Evolutionary conservation across 306 rosid genomes (phyloP), one percentile per base, ranked within the genome.

Genomic region (Ochetophila trinervis): DNA sequence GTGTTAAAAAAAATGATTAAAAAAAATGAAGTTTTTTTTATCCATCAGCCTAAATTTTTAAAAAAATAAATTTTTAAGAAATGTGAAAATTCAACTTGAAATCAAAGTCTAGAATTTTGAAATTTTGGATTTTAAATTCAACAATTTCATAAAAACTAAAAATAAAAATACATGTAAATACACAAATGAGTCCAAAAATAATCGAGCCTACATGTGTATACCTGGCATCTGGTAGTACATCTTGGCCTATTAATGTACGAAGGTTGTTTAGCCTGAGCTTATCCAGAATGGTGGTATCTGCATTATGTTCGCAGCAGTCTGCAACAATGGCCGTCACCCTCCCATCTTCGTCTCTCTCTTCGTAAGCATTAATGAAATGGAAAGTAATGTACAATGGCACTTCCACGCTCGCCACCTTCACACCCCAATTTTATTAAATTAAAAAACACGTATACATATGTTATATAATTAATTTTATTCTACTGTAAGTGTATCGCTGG

Each of bases 341-440:
- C 53, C 99, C 97, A 9, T 93, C 93, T 71, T 83, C 87, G 48
- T 93, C 99, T 63, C 64, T 53, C 76, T 86, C 94, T 73, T 89
- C 98, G 22, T 87, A 89, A 0, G 98, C 98, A 67, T 93, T 93
- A 54, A 93, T 93, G 82, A 84, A 93, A 80, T 90, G 99, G 79
- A 93, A 93, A 0, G 97, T 89, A 2, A 93, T 63, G 53, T 13
- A 89, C 68, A 93, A 57, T 52, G 99, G 99, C 56, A 90, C 99
- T 78, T 93, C 87, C 77, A 90, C 96, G 27, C 91, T 87, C 20
- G 90, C 82, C 74, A 90, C 97, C 98, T 89, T 69, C 34, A 61
- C 0, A 30, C 19, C 14, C 35, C 54, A 16, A 36, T 4, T 24
- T 1, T 24, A 30, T n/a, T 0, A 32, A 19, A 36, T 2, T 13